phyloP scores from a whole-genome alignment of 345 rosid genomes.

The Acer yangbiense region DNA sequence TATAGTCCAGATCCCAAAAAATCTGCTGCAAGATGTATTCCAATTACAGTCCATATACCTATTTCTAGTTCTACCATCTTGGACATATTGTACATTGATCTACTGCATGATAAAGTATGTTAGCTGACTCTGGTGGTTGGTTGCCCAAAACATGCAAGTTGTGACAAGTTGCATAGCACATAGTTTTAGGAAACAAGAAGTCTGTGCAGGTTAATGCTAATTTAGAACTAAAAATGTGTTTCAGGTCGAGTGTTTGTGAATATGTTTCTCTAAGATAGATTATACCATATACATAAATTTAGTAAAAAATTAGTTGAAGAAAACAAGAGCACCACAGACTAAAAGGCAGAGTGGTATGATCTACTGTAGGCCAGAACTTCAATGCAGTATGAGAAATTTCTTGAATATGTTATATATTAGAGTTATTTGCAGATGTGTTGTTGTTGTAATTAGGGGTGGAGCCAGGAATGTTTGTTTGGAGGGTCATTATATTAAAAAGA shows the following conservation, averaged over 20 bases:
- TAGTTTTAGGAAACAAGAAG: conserved; percentile 6
- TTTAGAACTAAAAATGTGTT: background rate
- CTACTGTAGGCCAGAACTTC: conserved; percentile 3
- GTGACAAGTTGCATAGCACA: background rate
- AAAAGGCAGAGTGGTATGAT: background rate
- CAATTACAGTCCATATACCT: background rate
- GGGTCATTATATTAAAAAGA: no score
- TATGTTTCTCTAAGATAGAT: background rate
- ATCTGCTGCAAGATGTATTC: conserved; percentile 9
- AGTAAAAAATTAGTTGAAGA: background rate
- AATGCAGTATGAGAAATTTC: background rate
- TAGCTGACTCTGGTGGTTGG: conserved; percentile 5
- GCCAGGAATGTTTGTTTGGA: no score
- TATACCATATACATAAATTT: background rate
- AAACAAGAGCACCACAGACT: background rate
- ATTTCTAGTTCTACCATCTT: background rate
- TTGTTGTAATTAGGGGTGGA: background rate
- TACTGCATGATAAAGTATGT: background rate
- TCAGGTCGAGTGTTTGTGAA: background rate
- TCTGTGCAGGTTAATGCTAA: conserved; percentile 1
- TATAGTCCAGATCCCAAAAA: background rate
- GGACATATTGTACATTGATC: background rate
- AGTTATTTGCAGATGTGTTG: background rate
- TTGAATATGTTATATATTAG: background rate
- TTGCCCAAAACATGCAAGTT: background rate